These are phyloP conservation scores for Laetiporus sulphureus DNA, from an alignment of 1,284 basidiomycete genomes.

Conservation along the genomic window DNA sequence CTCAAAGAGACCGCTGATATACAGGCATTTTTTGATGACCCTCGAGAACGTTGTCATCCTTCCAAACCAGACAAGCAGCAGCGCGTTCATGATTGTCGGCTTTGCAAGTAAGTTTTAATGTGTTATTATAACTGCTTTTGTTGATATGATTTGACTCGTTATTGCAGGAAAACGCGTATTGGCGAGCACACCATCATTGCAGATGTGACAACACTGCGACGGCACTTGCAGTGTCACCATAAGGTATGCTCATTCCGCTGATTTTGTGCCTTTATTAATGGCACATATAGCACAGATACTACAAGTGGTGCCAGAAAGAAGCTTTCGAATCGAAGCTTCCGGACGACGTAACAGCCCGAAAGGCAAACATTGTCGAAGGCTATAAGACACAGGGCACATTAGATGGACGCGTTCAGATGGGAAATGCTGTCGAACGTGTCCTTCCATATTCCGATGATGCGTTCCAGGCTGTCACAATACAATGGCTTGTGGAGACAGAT, in stretches of 20 bases:
- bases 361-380: constrained; percentile 4
- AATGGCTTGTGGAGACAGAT: constrained; percentile 32
- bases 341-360: background rate
- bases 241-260: background rate
- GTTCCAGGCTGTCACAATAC: constrained; percentile 24
- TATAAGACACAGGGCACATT: background rate
- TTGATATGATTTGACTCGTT: background rate
- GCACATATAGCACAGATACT: background rate
- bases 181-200: background rate
- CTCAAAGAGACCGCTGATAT: too few relatives aligned
- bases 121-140: background rate
- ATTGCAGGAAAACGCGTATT: background rate
- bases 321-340: background rate
- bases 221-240: background rate
- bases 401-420: background rate
- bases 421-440: background rate
- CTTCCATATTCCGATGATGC: constrained; percentile 24
- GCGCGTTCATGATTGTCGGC: too few relatives aligned
- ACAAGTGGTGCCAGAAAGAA: background rate
- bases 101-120: background rate
- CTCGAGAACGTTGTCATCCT: too few relatives aligned
- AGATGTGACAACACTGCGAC: background rate
- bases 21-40: too few relatives aligned
- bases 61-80: too few relatives aligned
- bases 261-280: background rate